Conservation (phyloP, 139 green algal species). For the Haematococcus lacustris region DNA sequence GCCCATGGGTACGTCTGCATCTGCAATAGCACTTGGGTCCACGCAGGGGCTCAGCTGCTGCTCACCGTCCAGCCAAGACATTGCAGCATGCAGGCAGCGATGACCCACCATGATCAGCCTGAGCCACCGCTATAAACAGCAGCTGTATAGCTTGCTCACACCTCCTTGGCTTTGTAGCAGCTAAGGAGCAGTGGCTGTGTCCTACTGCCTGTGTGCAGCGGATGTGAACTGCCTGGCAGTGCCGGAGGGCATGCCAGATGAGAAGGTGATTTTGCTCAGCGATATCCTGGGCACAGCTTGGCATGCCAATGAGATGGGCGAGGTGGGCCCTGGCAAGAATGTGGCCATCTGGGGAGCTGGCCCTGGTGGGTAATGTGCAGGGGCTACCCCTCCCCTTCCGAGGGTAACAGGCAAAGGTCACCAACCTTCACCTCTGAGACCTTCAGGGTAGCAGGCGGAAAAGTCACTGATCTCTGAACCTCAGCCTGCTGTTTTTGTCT, state of each 20-base stretch:
- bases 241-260: conserved; percentile 24
- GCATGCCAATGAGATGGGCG: conserved; percentile 55
- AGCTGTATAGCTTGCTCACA: not conserved
- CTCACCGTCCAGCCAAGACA: not conserved
- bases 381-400: too few species aligned
- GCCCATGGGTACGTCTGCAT: conserved; percentile 36
- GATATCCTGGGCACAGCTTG: conserved; percentile 73
- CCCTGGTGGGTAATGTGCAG: too few species aligned
- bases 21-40: not conserved
- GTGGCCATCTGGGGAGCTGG: conserved; percentile 74
- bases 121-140: not conserved
- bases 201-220: conserved; percentile 26
- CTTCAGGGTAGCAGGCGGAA: too few species aligned
- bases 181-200: not conserved
- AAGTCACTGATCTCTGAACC: too few species aligned
- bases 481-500: too few species aligned
- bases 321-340: conserved; percentile 43
- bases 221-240: conserved; percentile 59
- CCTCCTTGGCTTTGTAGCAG: too few species aligned
- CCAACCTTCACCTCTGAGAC: too few species aligned
- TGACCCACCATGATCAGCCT: not conserved
- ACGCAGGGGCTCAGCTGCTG: not conserved
- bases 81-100: not conserved
- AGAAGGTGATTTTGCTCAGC: conserved; percentile 49
- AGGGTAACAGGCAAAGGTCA: too few species aligned